Percentiles rank a stretch among this genome's conserved stretches.
These are phyloP conservation scores for Trichoderma lentiforme DNA, from an alignment of 2,329 filamentous ascomycete genomes.

Conservation along the genomic window DNA sequence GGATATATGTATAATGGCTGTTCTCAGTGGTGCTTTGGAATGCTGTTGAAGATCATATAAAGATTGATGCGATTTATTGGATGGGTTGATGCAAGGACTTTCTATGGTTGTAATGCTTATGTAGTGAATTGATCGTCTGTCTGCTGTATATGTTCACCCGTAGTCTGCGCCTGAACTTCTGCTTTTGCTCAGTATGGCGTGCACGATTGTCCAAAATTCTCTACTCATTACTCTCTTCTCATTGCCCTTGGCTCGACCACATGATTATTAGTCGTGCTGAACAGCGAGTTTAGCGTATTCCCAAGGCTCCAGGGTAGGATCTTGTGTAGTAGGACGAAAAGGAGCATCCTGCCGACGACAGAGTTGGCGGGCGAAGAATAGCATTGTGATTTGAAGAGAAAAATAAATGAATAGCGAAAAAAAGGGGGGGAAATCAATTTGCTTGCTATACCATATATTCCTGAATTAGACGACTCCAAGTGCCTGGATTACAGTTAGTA, in stretches of 20 bases:
- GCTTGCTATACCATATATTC: neutral
- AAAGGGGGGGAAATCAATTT: neutral
- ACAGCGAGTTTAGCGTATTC: neutral
- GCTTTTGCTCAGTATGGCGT: neutral
- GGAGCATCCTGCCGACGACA: neutral
- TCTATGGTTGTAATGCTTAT: neutral
- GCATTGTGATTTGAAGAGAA: neutral
- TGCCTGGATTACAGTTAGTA: neutral
- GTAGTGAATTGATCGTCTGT: neutral
- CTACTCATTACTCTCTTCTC: neutral
- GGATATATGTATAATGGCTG: neutral
- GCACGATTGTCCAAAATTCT: neutral
- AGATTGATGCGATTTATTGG: neutral
- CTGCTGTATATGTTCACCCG: neutral
- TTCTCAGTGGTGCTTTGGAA: neutral
- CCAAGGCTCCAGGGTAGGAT: neutral
- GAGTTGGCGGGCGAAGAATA: neutral
- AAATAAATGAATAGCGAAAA: neutral
- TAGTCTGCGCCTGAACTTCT: neutral
- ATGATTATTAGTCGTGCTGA: neutral
- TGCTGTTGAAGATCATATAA: neutral
- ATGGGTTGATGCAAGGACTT: neutral
- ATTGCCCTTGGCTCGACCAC: neutral
- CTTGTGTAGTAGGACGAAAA: neutral
- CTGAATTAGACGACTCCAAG: neutral